Evolutionary conservation across 441 rosid species (phyloP), one percentile per base, ranked within the genome.

Genomic region (Corymbia citriodora): DNA sequence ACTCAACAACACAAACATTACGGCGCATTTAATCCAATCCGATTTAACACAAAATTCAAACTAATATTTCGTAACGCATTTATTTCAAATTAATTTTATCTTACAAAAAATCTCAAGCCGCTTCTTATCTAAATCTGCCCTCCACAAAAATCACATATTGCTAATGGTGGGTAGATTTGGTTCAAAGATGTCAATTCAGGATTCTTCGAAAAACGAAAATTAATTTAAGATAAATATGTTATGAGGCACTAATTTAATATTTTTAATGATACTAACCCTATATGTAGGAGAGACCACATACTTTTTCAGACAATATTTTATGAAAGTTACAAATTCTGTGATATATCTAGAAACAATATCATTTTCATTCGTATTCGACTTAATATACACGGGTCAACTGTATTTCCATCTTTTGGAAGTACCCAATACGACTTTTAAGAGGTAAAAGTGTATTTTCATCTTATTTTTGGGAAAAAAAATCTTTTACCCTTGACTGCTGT

Each of bases 321-420:
- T 61, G 31, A n/a, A 27, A 61, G 68, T 61, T 12, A 11, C 68
- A 61, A 61, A 61, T 61, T 61, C 16, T 7, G 8, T 27, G 68
- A 61, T 61, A 61, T 27, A 25, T 27, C 19, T 65, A 29, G 16
- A n/a, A 7, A 61, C 5, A 0, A 61, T 63, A 63, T 63, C 23
- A 63, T 27, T 11, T 27, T 63, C 70, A 29, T 29, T 13, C 31
- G 14, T 12, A 29, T 29, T 27, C n/a, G 4, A 29, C 33, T 63
- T 8, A 0, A 63, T 17, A 27, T 63, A 5, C 0, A 2, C 31
- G 15, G 6, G 65, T 25, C 7, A 1, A 17, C 2, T 59, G 65
- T 59, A 11, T 59, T 59, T 59, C 15, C 65, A 59, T 59, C n/a
- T 59, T 59, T 2, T 59, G 29, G 63, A 59, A 59, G 63, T 25